A percentile compares a stretch with the other conserved stretches of the same genome.
Conservation (phyloP, 2,329 filamentous ascomycete genomes). For the Colletotrichum eleusines region DNA sequence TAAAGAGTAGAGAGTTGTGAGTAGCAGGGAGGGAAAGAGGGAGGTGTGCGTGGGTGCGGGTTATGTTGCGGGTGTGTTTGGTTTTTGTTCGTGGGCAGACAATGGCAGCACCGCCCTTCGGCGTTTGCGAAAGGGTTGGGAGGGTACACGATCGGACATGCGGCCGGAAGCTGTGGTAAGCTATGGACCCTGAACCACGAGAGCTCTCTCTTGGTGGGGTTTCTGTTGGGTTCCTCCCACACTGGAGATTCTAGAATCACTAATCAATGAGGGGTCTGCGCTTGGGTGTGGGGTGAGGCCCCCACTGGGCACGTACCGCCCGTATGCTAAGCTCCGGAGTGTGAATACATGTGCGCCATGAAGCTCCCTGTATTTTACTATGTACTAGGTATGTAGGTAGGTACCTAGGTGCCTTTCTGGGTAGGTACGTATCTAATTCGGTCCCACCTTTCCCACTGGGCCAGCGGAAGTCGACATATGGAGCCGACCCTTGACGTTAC, state of each 20-base stretch:
- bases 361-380: no score
- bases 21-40: no score
- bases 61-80: slow-evolving; percentile 30
- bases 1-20: slow-evolving; percentile 1
- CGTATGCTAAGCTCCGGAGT: slow-evolving; percentile 40
- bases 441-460: slow-evolving; percentile 35
- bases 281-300: slow-evolving; percentile 23
- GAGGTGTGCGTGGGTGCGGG: slow-evolving; percentile 32
- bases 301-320: slow-evolving; percentile 30
- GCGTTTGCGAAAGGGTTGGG: slow-evolving; percentile 29
- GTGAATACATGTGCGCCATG: slow-evolving; percentile 17
- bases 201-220: slow-evolving; percentile 34
- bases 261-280: slow-evolving; percentile 38
- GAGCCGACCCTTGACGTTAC: slow-evolving; percentile 31
- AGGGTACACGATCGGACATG: slow-evolving; percentile 36
- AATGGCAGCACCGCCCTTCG: slow-evolving; percentile 12
- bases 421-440: background rate
- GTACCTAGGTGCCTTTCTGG: slow-evolving; percentile 22
- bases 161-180: slow-evolving; percentile 42
- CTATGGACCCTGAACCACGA: slow-evolving; percentile 42
- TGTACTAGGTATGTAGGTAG: no score
- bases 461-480: slow-evolving; percentile 17
- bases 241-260: slow-evolving; percentile 41
- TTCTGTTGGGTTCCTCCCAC: slow-evolving; percentile 32
- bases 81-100: slow-evolving; percentile 25